Base-by-base conservation (phyloP, 192 early-diverging fungal species). In the Linderina pennispora region DNA sequence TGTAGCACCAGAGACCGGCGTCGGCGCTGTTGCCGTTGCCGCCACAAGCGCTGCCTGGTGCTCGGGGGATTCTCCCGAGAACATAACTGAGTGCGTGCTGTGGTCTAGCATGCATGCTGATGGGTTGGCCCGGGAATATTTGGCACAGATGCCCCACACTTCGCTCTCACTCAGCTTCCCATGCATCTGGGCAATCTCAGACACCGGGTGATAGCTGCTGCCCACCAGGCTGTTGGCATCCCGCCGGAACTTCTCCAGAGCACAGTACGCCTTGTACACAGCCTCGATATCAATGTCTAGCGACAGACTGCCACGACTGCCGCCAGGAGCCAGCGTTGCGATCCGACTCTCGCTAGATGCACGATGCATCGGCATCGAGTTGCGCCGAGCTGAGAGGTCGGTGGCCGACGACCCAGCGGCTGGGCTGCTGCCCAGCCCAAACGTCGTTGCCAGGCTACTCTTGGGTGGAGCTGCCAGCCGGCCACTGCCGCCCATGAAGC, bases 161-260 rank as follows among this genome's bases (percentile, higher is more conserved):
- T 49, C 52, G 36, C 37, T 20, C 45, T 62, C 59, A 1, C 32
- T 40, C 20, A 70, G 35, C 33, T 14, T 40, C 3, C 59, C 55
- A 28, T 70, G 59, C 54, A 70, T 58, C 46, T 58, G 49, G 26
- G 66, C 45, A 23, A 70, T 47, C 22, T 62, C 59, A 3, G 45
- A 53, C 16, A 37, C 59, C 7, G 58, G 50, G 18, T 70, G 51
- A 37, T 45, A 58, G 10, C 55, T 55, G 13, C 59, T 58, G 36
- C 53, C 53, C 33, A 41, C n/a, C 6, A 25, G 33, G 32, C 18
- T 10, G 23, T 0, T 35, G 13, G 22, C 34, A 23, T 58, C 59
- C 14, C 60, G 50, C 22, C 48, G 40, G 34, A 70, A 70, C 35
- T 34, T 57, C 31, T 70, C 66, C 20, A 70, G 26, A 15, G 60